Evolutionary conservation across 73 alveolate genomes (phyloP), one percentile per base, ranked within the genome.

Genomic region (Durusdinium trenchii): DNA sequence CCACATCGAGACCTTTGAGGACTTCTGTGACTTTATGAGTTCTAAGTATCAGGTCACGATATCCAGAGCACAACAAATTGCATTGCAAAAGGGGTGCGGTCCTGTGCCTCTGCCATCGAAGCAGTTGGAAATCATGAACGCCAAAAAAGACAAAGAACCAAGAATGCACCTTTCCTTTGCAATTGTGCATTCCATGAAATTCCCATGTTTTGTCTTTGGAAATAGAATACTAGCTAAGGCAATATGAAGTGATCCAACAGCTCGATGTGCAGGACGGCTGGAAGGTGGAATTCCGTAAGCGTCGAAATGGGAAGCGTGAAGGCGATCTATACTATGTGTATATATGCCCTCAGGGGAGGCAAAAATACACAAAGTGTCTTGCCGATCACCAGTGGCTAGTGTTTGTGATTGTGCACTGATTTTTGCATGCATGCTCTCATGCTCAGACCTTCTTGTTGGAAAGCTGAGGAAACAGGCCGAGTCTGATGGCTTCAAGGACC

Each of bases 221-320:
- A n/a, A 35, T n/a, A 26, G 35, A n/a, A 47, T n/a, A n/a, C 23
- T 57, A 71, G 83, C 83, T 71, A 71, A 71, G 83, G 83, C 83
- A 71, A 71, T 71, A 71, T 71, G 83, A 71, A 26, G 38, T 50
- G 32, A 6, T 71, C 51, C 51, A 71, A 71, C 48, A 71, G 6
- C 83, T 71, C 16, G 51, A n/a, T n/a, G 43, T 71, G 83, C 83
- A 71, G 83, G 83, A 71, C 51, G 83, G 83, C 50, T 71, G 83
- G 83, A 50, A n/a, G 32, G 83, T 71, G 28, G n/a, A 71, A 50
- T n/a, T 71, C 26, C 83, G 83, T 47, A 47, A 50, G 38, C 14
- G 83, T 10, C 47, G 6, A 26, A 71, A 50, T 71, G 83, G 83
- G 5, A 71, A 71, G 35, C 47, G 38, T 26, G 51, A 71, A 50